Evolutionary conservation across 2,329 filamentous ascomycete genomes (phyloP), one percentile per base, ranked within the genome.

Genomic region (Colletotrichum sp.): DNA sequence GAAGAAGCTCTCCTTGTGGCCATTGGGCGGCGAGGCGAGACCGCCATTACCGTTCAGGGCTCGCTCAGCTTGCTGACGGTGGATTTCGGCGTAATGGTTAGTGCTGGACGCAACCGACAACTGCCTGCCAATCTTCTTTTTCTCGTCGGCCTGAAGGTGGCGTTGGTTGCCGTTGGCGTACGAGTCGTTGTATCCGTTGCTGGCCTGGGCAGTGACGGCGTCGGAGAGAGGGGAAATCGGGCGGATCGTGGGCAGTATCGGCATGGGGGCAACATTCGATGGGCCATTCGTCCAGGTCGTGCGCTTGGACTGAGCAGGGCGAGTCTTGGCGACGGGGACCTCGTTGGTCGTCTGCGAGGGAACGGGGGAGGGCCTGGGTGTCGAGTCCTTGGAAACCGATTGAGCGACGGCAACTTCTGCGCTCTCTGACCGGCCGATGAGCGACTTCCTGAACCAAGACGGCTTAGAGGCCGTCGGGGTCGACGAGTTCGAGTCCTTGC

Each of bases 201-300:
- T 96, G 66, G 94, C 96, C 83, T 98, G 95, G 33, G 96, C 97
- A 70, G 93, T 98, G 59, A 98, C 95, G 66, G 95, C 91, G 83
- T 98, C 96, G 8, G 96, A 97, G n/a, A 98, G 84, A n/a, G 97
- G 97, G 47, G 97, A 98, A 66, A 98, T 96, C 15, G 97, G 96
- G 76, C 94, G 92, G 79, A 98, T 98, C 1, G 96, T 98, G 15
- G 97, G 97, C 63, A 99, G 87, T 76, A 99, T 99, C 11, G 95
- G 95, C 90, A 99, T 99, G 6, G 97, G 97, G 63, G 95, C 95
- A 75, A 91, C 93, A 76, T 93, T 95, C 12, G 92, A 92, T 21
- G 90, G 88, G 13, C 95, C 95, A 81, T 96, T 97, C 57, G 94
- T 93, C 97, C 97, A 99, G 33, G 97, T 98, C 65, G 95, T 93